A percentile compares a stretch with the other conserved stretches of the same genome.
These are phyloP conservation scores for Ustilago curta DNA, from an alignment of 1,284 basidiomycete species.

Conservation along the genomic window DNA sequence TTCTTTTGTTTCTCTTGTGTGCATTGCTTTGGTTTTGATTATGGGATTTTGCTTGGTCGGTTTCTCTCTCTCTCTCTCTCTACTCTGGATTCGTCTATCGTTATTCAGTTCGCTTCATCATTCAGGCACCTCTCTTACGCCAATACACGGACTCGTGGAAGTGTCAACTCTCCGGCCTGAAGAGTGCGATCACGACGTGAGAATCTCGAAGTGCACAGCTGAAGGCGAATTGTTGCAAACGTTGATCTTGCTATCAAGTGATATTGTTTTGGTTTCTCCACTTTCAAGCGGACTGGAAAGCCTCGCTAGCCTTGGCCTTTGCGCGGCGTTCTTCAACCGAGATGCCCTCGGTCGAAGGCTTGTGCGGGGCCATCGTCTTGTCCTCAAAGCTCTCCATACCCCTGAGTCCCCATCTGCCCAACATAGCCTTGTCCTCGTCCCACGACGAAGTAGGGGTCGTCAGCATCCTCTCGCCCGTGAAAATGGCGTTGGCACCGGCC, in stretches of 20 bases:
- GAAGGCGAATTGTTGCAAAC: no score
- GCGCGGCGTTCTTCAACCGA: conserved; percentile 39
- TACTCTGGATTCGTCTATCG: neutral
- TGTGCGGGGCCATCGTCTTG: conserved; percentile 54
- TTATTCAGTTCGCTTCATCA: neutral
- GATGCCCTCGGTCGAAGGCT: conserved; percentile 19
- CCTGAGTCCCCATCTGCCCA: conserved; percentile 88
- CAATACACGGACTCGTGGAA: conserved; percentile 3
- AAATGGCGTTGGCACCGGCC: conserved; percentile 97
- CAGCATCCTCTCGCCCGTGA: conserved; percentile 96
- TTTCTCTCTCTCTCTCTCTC: neutral
- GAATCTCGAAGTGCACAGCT: no score
- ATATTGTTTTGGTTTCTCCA: no score
- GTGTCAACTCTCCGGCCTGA: neutral
- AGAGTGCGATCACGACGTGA: no score
- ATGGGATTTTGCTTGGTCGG: neutral
- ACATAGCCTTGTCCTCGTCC: conserved; percentile 89
- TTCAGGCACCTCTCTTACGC: neutral
- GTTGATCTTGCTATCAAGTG: no score
- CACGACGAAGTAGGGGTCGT: conserved; percentile 82
- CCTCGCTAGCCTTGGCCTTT: conserved; percentile 44
- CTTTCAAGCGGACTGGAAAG: conserved; percentile 37
- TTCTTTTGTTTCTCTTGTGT: neutral
- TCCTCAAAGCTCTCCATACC: conserved; percentile 83
- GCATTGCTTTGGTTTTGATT: neutral